These are phyloP conservation scores for Hymenotorrendiella dingleyae DNA, from an alignment of 2,329 filamentous ascomycete species.

Conservation along the genomic window DNA sequence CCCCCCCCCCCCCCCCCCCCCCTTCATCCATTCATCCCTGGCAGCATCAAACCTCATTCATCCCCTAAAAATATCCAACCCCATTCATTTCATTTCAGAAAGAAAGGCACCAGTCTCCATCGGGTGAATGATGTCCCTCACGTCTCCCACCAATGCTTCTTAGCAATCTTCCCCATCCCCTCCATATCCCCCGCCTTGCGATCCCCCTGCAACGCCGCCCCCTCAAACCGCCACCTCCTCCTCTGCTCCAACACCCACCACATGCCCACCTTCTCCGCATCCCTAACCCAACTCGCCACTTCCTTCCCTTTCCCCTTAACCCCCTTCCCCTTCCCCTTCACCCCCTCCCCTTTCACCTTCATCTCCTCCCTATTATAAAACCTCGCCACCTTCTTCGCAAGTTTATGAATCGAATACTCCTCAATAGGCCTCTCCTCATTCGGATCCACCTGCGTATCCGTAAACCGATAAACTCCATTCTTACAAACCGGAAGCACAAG, in stretches of 20 bases:
- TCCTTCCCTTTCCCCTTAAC: conserved; percentile 9
- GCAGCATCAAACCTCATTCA: too few relatives aligned
- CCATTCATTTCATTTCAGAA: background rate
- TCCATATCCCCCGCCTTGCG: conserved; percentile 19
- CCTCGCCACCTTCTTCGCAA: conserved; percentile 25
- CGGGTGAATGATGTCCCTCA: conserved; percentile 6
- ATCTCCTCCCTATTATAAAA: too few relatives aligned
- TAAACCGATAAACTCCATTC: conserved; percentile 30
- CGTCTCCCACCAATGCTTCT: conserved; percentile 26
- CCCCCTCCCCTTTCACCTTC: conserved; percentile 14
- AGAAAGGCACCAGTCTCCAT: too few relatives aligned
- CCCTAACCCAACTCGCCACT: conserved; percentile 31
- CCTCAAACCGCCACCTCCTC: conserved; percentile 21
- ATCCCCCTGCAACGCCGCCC: conserved; percentile 21
- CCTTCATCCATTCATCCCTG: too few relatives aligned
- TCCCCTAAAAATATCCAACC: background rate
- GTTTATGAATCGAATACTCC: conserved; percentile 28
- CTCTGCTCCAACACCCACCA: conserved; percentile 36
- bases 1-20: too few relatives aligned
- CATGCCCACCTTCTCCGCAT: conserved; percentile 32
- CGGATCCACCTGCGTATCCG: conserved; percentile 31
- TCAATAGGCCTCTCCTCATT: conserved; percentile 30
- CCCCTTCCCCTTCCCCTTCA: too few relatives aligned
- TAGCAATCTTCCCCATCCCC: conserved; percentile 17
- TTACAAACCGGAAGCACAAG: conserved; percentile 25